Base-by-base conservation (phyloP, 2,329 filamentous ascomycete genomes). In the Fusarium sarcochroum region DNA sequence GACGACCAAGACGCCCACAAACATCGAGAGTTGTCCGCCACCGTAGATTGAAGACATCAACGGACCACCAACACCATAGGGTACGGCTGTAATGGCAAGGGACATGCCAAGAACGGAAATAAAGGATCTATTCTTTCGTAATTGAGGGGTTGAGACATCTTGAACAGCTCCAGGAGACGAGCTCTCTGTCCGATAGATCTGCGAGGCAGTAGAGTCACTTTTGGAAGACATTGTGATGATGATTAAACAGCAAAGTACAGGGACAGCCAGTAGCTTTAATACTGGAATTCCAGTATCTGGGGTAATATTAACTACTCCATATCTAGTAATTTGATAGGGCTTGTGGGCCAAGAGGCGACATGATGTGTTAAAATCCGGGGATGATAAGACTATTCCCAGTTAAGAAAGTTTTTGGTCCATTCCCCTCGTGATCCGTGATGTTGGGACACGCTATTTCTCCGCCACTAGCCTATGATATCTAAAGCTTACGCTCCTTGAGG, bases 81-180 rank as follows among this genome's bases (percentile, higher is more conserved):
- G 51, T 8, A 55, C 51, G 1, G 51, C 51, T 1, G 51, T 48
- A 4, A 55, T 55, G n/a, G 51, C 51, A 1, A 55, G 51, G 7
- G 42, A 55, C 51, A 55, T 55, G 3, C 51, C 51, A 8, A 55
- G 30, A 4, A 55, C 34, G 0, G 51, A 55, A 9, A 55, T 40
- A 1, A 55, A 55, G 4, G 52, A 55, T 40, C 52, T 15, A 6
- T 55, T 55, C 17, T 55, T 55, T 34, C 52, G 52, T 17, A 55
- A 11, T 6, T 55, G 52, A 3, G 52, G 25, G 1, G 41, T 38
- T 4, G 51, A 48, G 1, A 55, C 42, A 55, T 55, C 34, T 55
- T 55, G 42, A 6, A 55, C 20, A 7, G 4, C 34, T 10, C 52
- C 52, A 2, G 34, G 25, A 13, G 25, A 11, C 1, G 42, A 49